Percentiles rank a stretch among this genome's conserved stretches.
These are phyloP conservation scores for Arabidopsis suecica DNA, from an alignment of 345 rosid species.

Conservation along the genomic window DNA sequence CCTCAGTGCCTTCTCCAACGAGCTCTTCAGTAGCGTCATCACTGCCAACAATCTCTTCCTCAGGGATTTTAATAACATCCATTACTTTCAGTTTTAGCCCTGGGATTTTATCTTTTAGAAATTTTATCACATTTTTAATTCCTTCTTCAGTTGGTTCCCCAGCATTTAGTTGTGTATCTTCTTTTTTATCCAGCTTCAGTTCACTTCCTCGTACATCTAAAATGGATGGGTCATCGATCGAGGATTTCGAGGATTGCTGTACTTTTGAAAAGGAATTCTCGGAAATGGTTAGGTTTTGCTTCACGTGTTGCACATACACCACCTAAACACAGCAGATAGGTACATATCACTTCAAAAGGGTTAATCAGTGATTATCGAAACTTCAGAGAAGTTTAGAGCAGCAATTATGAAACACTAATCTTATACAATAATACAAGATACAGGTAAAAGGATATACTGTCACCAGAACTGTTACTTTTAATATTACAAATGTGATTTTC, in stretches of 20 bases:
- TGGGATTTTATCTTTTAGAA: conserved; percentile 93
- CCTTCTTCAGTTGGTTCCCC: conserved; percentile 92
- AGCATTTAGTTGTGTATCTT: conserved; percentile 65
- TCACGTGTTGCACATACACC: conserved; percentile 69
- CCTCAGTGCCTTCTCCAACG: conserved; percentile 61
- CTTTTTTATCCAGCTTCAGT: conserved; percentile 61
- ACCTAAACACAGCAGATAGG: conserved; percentile 55
- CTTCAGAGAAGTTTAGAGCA: conserved; percentile 10
- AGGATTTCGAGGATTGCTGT: conserved; percentile 51
- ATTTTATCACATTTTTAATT: conserved; percentile 86
- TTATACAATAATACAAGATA: not conserved
- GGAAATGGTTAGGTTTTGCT: conserved; percentile 54
- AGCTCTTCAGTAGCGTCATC: conserved; percentile 67
- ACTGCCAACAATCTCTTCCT: conserved; percentile 57
- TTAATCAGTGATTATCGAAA: not conserved
- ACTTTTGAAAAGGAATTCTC: conserved; percentile 55
- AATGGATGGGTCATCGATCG: conserved; percentile 56
- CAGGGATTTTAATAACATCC: conserved; percentile 64
- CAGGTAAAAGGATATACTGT: conserved; percentile 20
- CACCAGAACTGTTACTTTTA: not conserved
- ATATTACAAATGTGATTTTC: conserved; percentile 3
- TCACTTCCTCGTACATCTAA: conserved; percentile 68
- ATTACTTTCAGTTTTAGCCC: conserved; percentile 82
- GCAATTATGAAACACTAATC: conserved; percentile 7
- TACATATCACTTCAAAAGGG: conserved; percentile 1